Evolutionary conservation across 169 alveolate genomes (phyloP).

Genomic region (Plasmodium blacklocki): DNA sequence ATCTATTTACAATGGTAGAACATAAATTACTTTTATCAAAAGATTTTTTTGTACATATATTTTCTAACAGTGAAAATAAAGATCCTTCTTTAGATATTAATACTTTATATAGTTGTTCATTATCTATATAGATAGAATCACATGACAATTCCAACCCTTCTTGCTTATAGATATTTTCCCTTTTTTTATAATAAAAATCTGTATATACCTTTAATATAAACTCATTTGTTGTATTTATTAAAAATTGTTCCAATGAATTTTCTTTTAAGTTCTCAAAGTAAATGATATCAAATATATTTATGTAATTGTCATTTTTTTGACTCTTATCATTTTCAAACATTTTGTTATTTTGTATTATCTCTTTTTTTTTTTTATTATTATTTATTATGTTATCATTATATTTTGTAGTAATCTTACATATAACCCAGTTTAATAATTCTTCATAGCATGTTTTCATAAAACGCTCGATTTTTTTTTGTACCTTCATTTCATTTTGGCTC

Average conservation of each 20-base stretch:
- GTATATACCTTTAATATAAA: slow-evolving; percentile 16
- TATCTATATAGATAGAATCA: slow-evolving; percentile 12
- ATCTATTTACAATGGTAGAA: not conserved
- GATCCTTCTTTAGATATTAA: slow-evolving; percentile 35
- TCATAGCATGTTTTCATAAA: slow-evolving; percentile 54
- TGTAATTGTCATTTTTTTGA: slow-evolving; percentile 4
- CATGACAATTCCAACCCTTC: slow-evolving; percentile 20
- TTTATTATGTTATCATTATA: not conserved
- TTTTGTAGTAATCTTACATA: slow-evolving; percentile 22
- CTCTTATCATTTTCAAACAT: no score
- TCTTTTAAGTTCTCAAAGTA: slow-evolving; percentile 30
- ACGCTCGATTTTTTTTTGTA: slow-evolving; percentile 20
- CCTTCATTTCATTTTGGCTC: slow-evolving; percentile 31
- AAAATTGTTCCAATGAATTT: slow-evolving; percentile 23
- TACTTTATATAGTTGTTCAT: slow-evolving; percentile 10
- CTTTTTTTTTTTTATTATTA: not conserved
- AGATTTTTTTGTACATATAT: slow-evolving; percentile 5
- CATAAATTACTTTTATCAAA: slow-evolving; percentile 21
- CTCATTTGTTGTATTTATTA: slow-evolving; percentile 43
- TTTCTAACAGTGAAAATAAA: slow-evolving; percentile 37
- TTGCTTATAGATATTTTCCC: not conserved
- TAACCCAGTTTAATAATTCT: slow-evolving; percentile 47
- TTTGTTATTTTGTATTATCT: not conserved
- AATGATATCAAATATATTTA: slow-evolving; percentile 31
- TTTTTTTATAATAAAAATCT: slow-evolving; percentile 18